These are phyloP conservation scores for Grosmannia penicillata DNA, from an alignment of 2,329 filamentous ascomycete species.

Conservation along the genomic window DNA sequence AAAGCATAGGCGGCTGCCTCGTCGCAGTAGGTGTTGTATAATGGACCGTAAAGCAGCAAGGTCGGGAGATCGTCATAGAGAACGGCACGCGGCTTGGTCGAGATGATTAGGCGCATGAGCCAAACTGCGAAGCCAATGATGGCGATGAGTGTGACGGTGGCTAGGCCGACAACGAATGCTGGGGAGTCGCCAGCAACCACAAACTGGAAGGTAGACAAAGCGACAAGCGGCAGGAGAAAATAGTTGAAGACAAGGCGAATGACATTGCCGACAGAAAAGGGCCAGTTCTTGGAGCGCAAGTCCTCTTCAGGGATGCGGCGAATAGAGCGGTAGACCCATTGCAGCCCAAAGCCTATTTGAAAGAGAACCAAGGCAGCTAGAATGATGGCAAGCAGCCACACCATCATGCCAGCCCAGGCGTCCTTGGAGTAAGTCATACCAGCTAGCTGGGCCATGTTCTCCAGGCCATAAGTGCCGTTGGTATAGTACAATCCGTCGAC, in stretches of 20 bases:
- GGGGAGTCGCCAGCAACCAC: conserved; percentile 58
- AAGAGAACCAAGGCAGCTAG: conserved; percentile 50
- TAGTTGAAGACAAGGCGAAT: conserved; percentile 86
- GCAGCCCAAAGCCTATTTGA: conserved; percentile 61
- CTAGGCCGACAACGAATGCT: conserved; percentile 56
- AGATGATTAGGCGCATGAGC: conserved; percentile 68
- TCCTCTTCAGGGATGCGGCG: conserved; percentile 70
- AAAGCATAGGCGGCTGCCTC: conserved; percentile 82
- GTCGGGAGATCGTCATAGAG: conserved; percentile 90
- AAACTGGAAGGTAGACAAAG: conserved; percentile 82
- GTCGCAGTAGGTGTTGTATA: conserved; percentile 97
- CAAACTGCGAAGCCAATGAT: conserved; percentile 63
- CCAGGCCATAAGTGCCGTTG: conserved; percentile 65
- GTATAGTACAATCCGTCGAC: conserved; percentile 78
- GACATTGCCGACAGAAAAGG: conserved; percentile 67
- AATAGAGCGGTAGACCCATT: conserved; percentile 61
- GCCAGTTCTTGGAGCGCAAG: conserved; percentile 77
- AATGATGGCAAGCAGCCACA: conserved; percentile 75
- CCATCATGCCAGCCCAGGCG: conserved; percentile 86
- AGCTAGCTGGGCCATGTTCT: conserved; percentile 63
- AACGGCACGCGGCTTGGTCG: conserved; percentile 67
- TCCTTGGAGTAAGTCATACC: conserved; percentile 65
- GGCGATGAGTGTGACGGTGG: conserved; percentile 57
- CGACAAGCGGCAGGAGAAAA: conserved; percentile 74
- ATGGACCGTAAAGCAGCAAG: conserved; percentile 74